Evolutionary conservation across 2,329 filamentous ascomycete genomes (phyloP), one percentile per base, ranked within the genome.

Genomic region (Plectosphaerella sp.): DNA sequence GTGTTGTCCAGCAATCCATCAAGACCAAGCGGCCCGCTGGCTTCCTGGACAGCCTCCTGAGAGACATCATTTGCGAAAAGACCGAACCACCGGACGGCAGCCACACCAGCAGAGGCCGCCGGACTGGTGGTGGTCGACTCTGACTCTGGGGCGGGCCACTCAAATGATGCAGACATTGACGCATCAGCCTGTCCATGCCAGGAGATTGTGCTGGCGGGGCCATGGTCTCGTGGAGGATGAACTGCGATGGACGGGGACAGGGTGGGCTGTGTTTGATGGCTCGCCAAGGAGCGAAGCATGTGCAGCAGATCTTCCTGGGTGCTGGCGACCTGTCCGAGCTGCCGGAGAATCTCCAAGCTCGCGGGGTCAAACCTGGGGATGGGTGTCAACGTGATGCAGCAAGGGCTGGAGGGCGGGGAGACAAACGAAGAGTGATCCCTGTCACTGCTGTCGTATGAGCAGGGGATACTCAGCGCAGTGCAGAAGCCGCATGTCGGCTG

Each of bases 401-500:
- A 3, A 22, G 22, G 22, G 22, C 22, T 22, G 22, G 28, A 33
- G 11, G 28, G 8, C 28, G 28, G 28, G 8, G 11, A 33, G 28
- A 33, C 28, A 9, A 10, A 39, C 37, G 37, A 39, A 4, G 37
- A 39, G 8, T 39, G 37, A 8, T 39, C 37, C 8, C 16, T 39
- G 37, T 39, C 37, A 16, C 5, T 18, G 8, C 5, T 16, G 20
- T 39, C 37, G 14, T 39, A 39, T 14, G 37, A 39, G 37, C 37
- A 39, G 37, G 15, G 37, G 15, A 39, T 39, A 16, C 37, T 39
- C 15, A 39, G 49, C 10, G 52, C 51, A 12, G 49, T 43, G 28
- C 54, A 56, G 10, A 49, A 49, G 15, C 49, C 49, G 48, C 62
- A 63, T 41, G 52, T 45, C 11, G 61, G 59, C 41, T 61, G 62